Base-by-base conservation (phyloP, 495 filamentous ascomycete genomes). In the Trichoderma gamsii region DNA sequence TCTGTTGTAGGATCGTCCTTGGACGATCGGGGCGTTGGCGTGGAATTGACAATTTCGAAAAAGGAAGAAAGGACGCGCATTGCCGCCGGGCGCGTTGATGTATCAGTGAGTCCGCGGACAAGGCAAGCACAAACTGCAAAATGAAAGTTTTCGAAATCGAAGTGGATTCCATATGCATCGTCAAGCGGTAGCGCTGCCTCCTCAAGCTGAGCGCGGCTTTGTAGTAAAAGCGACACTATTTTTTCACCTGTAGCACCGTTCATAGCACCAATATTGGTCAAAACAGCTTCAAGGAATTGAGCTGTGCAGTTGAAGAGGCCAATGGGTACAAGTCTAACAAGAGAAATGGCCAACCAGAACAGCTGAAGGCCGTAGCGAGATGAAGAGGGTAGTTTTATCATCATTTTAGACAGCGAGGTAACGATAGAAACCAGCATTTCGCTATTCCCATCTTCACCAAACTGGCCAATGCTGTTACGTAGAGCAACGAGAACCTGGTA, bases 391-490 rank as follows among this genome's bases (percentile, higher is more conserved):
- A 89, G 80, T 72, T 89, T 89, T 44, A 82, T 81, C 80, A 88
- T 87, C 86, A 89, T 88, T 74, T 89, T 89, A 41, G 87, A 87
- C 32, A 89, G 72, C 25, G 83, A 81, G 15, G 84, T 87, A 15
- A 88, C 79, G 68, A 89, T 87, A 27, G 85, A 81, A n/a, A 86
- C 82, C 41, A 89, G 80, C 86, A 89, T 87, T 66, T 89, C 87
- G 72, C 80, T 82, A 72, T 85, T 86, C 65, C 76, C 81, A 35
- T 84, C 85, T 67, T 87, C 84, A 18, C 82, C 79, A 70, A 87
- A 89, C 25, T 85, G 79, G 43, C 80, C 76, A 15, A 89, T 80
- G 63, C 85, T 86, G 56, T 80, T 85, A 38, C 86, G 78, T 3
- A 89, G 78, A 27, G 87, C 86, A 41, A 89, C 87, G 8, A 89